Base-by-base conservation (phyloP, 768 basidiomycete species). In the Lactarius indigo region DNA sequence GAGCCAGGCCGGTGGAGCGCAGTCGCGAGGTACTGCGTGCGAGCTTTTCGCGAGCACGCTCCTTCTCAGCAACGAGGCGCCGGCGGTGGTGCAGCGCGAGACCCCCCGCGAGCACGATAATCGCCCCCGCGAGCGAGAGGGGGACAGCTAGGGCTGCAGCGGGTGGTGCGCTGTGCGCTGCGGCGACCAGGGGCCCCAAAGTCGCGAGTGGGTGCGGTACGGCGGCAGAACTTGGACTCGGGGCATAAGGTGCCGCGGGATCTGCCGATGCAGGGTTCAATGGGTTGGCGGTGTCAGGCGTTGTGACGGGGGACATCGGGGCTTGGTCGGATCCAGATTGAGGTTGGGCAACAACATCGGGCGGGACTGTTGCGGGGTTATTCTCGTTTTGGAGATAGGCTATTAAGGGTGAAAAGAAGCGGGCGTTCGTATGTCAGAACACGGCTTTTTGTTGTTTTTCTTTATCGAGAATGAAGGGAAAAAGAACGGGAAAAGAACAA, bases 131-230 rank as follows among this genome's bases (percentile, higher is more conserved):
- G 57, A 78, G 72, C 17, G 76, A 70, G 52, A 78, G 74, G 1
- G 78, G 78, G 23, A 78, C 74, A 35, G 76, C 77, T 39, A 76
- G 68, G 8, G 78, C 76, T 1, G 76, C 77, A 41, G 69, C 64
- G 10, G 78, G 75, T 3, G 73, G 67, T 12, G 75, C 72, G 26
- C 58, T 58, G 57, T 62, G 72, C 2, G 68, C 67, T 9, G 71
- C 72, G 31, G 70, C 70, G 57, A 73, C 68, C 9, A 72, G 55
- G 31, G 72, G 71, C 31, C 65, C 59, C 20, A 63, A 13, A 23
- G 60, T 64, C 18, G 62, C 59, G n/a, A 26, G 31, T 44, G 54
- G 57, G 30, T 44, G 55, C 17, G 66, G 23, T 54, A 33, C 13
- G 6, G 66, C 13, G 8, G 65, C 58, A 57, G 67, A 50, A 42